phyloP scores from a whole-genome alignment of 106 monocot species.

The Ottelia alismoides region DNA sequence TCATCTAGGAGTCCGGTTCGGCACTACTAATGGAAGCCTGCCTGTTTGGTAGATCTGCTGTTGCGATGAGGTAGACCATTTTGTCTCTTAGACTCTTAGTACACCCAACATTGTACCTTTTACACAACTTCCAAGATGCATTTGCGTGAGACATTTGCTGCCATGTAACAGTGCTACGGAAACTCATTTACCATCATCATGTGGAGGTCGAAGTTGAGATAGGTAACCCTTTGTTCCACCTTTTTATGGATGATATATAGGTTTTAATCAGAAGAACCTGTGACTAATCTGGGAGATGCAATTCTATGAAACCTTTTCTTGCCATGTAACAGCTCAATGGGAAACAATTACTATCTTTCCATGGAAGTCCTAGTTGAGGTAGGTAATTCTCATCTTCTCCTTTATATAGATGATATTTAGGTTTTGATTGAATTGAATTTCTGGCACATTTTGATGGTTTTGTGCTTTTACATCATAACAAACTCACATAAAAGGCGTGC shows the following conservation, averaged over 20 bases:
- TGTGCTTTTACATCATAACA: too few species aligned
- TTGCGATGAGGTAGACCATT: constrained; percentile 64
- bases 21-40: constrained; percentile 21
- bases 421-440: too few species aligned
- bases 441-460: too few species aligned
- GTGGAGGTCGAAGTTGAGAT: constrained; percentile 41
- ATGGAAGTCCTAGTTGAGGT: too few species aligned
- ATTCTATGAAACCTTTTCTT: too few species aligned
- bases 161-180: constrained; percentile 66
- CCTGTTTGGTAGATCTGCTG: constrained; percentile 18
- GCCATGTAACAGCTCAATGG: too few species aligned
- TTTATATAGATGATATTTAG: too few species aligned
- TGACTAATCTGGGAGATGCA: too few species aligned
- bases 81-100: constrained; percentile 29
- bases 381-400: too few species aligned
- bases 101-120: constrained; percentile 19
- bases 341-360: too few species aligned
- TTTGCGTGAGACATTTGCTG: constrained; percentile 32
- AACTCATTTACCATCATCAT: constrained; percentile 28
- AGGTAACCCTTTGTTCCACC: constrained; percentile 23
- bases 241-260: constrained; percentile 8
- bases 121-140: constrained; percentile 22
- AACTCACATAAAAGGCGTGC: too few species aligned
- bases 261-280: too few species aligned
- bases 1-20: constrained; percentile 37